phyloP scores from a whole-genome alignment of 495 filamentous ascomycete genomes.

The Parathielavia appendiculata region DNA sequence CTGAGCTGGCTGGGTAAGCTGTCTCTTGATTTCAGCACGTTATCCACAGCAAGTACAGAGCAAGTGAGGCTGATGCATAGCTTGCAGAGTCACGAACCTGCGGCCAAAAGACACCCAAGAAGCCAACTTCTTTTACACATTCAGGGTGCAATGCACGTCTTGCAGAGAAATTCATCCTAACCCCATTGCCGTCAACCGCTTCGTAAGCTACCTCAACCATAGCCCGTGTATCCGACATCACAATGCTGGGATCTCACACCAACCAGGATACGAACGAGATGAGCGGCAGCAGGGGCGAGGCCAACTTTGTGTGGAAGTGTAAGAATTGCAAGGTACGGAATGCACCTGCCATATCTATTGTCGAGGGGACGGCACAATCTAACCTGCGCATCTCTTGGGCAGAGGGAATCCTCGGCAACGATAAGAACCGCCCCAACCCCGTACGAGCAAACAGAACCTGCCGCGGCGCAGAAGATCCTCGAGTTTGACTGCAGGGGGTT shows the following conservation, averaged over 20 bases:
- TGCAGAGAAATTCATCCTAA: constrained; percentile 90
- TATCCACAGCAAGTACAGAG: not conserved
- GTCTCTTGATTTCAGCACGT: constrained; percentile 9
- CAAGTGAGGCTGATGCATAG: not conserved
- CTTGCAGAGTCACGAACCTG: constrained; percentile 77
- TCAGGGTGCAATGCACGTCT: constrained; percentile 93
- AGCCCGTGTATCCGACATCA: no score
- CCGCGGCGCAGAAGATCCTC: constrained; percentile 70
- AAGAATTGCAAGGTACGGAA: constrained; percentile 72
- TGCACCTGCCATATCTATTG: not conserved
- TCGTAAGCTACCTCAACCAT: constrained; percentile 52
- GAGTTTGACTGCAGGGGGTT: constrained; percentile 90
- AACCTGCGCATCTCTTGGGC: not conserved
- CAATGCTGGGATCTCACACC: not conserved
- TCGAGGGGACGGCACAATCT: not conserved
- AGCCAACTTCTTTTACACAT: constrained; percentile 87
- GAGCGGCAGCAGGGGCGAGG: constrained; percentile 86
- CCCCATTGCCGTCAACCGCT: constrained; percentile 77
- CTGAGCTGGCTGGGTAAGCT: constrained; percentile 65
- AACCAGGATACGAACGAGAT: constrained; percentile 76
- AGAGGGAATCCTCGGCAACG: constrained; percentile 57
- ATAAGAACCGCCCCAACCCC: constrained; percentile 66
- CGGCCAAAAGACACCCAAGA: constrained; percentile 75
- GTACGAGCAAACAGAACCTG: constrained; percentile 63
- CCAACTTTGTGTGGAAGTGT: constrained; percentile 97